Evolutionary conservation across 1,139 yeast genomes (phyloP).

Genomic region (Candida glucosophila): DNA sequence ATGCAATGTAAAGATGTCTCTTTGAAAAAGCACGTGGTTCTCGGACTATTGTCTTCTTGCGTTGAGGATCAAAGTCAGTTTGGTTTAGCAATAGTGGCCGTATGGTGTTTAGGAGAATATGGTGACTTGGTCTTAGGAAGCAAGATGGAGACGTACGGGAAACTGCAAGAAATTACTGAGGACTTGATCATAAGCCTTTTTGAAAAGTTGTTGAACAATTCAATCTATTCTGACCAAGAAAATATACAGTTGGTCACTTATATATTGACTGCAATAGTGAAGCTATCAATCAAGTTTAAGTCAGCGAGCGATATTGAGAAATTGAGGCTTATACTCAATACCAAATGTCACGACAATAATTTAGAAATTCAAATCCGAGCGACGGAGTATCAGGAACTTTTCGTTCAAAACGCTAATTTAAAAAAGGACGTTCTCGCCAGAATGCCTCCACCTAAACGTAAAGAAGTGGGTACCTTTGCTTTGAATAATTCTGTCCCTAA

Average conservation of each 20-base stretch:
- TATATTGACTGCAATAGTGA: slow-evolving; percentile 65
- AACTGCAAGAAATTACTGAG: slow-evolving; percentile 22
- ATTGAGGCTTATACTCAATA: slow-evolving; percentile 53
- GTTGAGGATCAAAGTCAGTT: slow-evolving; percentile 49
- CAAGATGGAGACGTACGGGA: slow-evolving; percentile 29
- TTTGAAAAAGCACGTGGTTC: slow-evolving; percentile 48
- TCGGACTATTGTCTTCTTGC: slow-evolving; percentile 46
- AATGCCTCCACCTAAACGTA: slow-evolving; percentile 83
- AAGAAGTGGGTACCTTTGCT: slow-evolving; percentile 45
- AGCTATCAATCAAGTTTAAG: slow-evolving; percentile 60
- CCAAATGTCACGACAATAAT: slow-evolving; percentile 54
- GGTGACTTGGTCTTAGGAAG: slow-evolving; percentile 55
- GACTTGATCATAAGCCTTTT: slow-evolving; percentile 20
- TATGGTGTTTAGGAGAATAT: slow-evolving; percentile 91
- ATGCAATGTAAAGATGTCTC: slow-evolving; percentile 51
- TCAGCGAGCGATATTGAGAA: slow-evolving; percentile 41
- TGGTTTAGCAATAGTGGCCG: slow-evolving; percentile 64
- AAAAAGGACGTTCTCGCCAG: slow-evolving; percentile 70
- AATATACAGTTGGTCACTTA: slow-evolving; percentile 55
- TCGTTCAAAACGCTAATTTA: slow-evolving; percentile 51
- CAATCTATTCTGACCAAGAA: slow-evolving; percentile 30
- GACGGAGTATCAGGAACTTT: slow-evolving; percentile 63
- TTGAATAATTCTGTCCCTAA: slow-evolving; percentile 31
- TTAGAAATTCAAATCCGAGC: slow-evolving; percentile 84
- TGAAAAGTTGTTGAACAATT: slow-evolving; percentile 21